Evolutionary conservation across 1,284 basidiomycete genomes (phyloP).

Genomic region (Limonomyces culmigenus): DNA sequence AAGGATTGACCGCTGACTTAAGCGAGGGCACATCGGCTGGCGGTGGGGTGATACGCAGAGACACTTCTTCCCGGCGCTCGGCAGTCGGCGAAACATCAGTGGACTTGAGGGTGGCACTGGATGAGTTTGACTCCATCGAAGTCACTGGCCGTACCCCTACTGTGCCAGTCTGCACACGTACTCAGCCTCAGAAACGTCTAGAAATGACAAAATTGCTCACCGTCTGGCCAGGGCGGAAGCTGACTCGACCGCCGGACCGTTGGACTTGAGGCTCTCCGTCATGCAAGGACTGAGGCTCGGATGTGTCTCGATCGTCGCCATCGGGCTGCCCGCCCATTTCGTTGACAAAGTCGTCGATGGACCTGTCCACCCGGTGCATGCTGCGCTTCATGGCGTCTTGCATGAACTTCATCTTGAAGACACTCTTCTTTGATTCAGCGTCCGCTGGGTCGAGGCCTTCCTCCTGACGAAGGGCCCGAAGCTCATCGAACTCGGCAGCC

Average conservation of each 20-base stretch:
- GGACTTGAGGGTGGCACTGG: constrained; percentile 51
- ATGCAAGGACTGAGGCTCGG: no score
- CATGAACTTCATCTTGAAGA: constrained; percentile 95
- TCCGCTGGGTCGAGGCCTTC: constrained; percentile 15
- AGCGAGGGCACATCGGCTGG: constrained; percentile 6
- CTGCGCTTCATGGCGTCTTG: constrained; percentile 68
- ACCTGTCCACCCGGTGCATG: constrained; percentile 35
- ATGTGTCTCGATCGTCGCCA: constrained; percentile 15
- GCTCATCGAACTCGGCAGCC: constrained; percentile 57
- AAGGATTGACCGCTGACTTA: constrained; percentile 39
- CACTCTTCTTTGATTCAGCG: constrained; percentile 30
- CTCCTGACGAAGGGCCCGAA: constrained; percentile 29
- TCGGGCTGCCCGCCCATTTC: constrained; percentile 33
- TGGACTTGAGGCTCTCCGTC: constrained; percentile 19
- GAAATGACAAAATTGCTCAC: no score
- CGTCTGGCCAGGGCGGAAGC: constrained; percentile 30
- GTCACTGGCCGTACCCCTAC: constrained; percentile 20
- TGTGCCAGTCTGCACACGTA: no score
- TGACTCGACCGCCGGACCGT: constrained; percentile 40
- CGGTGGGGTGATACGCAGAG: constrained; percentile 6
- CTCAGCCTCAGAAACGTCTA: no score
- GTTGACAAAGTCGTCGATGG: constrained; percentile 52
- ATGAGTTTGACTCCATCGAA: constrained; percentile 43
- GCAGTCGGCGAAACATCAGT: constrained; percentile 26
- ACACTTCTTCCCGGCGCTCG: constrained; percentile 8